Base-by-base conservation (phyloP, 1,284 basidiomycete species). In the Leccinum fallax region DNA sequence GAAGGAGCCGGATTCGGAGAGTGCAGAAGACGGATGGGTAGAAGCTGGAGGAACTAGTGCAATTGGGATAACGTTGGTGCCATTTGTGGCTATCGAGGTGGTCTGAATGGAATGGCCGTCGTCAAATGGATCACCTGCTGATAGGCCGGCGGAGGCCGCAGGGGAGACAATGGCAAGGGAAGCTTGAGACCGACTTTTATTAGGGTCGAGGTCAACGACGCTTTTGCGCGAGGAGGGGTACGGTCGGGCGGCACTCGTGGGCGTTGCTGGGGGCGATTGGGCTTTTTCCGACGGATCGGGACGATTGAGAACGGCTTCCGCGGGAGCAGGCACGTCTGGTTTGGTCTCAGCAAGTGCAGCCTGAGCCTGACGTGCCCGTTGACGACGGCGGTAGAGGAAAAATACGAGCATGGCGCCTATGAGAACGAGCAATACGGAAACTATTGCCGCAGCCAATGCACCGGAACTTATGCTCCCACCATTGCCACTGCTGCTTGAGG, bases 11-110 rank as follows among this genome's bases (percentile, higher is more conserved):
- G 69, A 67, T 54, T 68, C 69, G 19, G 72, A 70, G 19, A 58
- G 75, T 48, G 68, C 62, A 57, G 74, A 68, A 28, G 74, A 67
- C 3, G 60, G 61, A 19, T 68, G 69, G 40, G 75, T 73, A 9
- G 82, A 81, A 19, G 84, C 83, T 21, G 88, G 83, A n/a, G 88
- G 78, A 40, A 92, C 88, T 57, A 93, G 80, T 5, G 90, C 90
- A 65, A 93, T 93, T 62, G 91, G 91, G 60, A 93, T 93, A 66
- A 92, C 91, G 69, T 93, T 93, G 15, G 91, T 90, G 46, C 84
- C 84, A 71, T 89, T 87, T 11, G 89, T 88, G 58, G 84, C 82
- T 21, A 87, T 86, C 16, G 83, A 84, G 1, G 80, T 79, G 16
- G 91, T 93, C 75, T 90, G 88, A 62, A 93, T 92, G 21, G 90